phyloP scores from a whole-genome alignment of 345 rosid genomes.

The Syzygium aqueum region DNA sequence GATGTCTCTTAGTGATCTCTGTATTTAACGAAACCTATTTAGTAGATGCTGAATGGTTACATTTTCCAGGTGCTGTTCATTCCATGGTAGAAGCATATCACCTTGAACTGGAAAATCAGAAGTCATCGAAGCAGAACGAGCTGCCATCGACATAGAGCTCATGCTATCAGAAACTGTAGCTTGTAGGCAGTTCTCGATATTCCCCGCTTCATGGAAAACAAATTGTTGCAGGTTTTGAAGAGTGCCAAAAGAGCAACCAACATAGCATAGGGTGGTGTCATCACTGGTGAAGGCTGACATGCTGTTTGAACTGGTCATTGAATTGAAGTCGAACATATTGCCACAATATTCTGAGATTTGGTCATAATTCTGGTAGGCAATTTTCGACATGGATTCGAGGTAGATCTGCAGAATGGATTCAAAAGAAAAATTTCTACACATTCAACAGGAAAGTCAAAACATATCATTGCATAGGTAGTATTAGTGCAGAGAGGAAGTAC shows the following conservation, averaged over 20 bases:
- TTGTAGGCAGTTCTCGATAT: background rate
- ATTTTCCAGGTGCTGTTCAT: background rate
- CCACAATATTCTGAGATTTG: background rate
- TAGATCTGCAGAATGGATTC: background rate
- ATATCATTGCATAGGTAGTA: too few species aligned
- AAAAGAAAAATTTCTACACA: background rate
- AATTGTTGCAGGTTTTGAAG: fast-evolving
- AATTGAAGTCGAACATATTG: fast-evolving
- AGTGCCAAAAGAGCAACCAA: background rate
- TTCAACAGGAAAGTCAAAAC: background rate
- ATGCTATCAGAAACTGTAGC: background rate
- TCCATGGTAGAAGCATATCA: background rate
- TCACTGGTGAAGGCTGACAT: too few species aligned
- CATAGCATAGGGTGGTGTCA: too few species aligned
- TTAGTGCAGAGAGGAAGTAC: too few species aligned
- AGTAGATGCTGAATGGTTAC: background rate
- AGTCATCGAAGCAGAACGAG: background rate
- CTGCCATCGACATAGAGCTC: background rate
- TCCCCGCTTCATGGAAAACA: background rate
- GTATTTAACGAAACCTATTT: background rate
- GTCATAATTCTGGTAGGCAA: background rate
- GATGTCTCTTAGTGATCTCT: background rate
- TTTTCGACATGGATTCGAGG: background rate
- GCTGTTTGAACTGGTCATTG: too few species aligned
- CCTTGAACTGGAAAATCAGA: background rate